These are phyloP conservation scores for Phytophthora uliginosa DNA, from an alignment of 352 stramenopile genomes.

Conservation along the genomic window DNA sequence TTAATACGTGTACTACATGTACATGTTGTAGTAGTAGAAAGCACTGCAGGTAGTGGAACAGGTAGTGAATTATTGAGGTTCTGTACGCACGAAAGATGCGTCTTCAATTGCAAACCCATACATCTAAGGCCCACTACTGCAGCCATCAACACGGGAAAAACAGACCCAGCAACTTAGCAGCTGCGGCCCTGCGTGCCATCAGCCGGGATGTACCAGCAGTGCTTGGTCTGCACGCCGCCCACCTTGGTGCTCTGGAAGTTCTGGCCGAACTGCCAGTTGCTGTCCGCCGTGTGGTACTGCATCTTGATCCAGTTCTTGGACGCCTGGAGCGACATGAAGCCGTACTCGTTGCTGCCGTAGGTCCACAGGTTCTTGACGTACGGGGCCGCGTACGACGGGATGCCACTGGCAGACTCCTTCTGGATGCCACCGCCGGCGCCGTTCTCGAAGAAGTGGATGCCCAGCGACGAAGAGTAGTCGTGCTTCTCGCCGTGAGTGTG, in stretches of 20 bases:
- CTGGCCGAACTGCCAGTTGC: neutral
- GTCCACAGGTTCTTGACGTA: constrained; percentile 1
- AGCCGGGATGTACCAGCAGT: constrained; percentile 1
- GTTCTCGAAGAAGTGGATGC: neutral
- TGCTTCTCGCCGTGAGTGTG: constrained; percentile 43
- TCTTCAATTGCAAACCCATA: neutral
- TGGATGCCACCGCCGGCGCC: neutral
- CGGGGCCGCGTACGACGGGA: neutral
- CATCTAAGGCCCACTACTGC: neutral
- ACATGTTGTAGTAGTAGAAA: too few relatives aligned
- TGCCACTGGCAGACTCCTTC: neutral
- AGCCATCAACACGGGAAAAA: neutral
- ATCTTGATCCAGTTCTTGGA: constrained; percentile 2
- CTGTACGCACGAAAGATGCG: neutral
- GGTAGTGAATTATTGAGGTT: neutral
- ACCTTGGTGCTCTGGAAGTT: constrained; percentile 4
- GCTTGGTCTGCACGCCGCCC: neutral
- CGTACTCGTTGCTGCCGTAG: constrained; percentile 1
- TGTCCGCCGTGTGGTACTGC: neutral
- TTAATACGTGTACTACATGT: too few relatives aligned
- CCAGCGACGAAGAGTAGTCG: constrained; percentile 26
- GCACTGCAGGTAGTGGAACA: too few relatives aligned
- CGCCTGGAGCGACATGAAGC: neutral
- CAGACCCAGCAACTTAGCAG: neutral
- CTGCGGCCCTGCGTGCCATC: neutral